Percentiles rank a stretch among this genome's conserved stretches.
These are phyloP conservation scores for Fagopyrum tataricum DNA, from an alignment of 148 eudicot species.

Conservation along the genomic window DNA sequence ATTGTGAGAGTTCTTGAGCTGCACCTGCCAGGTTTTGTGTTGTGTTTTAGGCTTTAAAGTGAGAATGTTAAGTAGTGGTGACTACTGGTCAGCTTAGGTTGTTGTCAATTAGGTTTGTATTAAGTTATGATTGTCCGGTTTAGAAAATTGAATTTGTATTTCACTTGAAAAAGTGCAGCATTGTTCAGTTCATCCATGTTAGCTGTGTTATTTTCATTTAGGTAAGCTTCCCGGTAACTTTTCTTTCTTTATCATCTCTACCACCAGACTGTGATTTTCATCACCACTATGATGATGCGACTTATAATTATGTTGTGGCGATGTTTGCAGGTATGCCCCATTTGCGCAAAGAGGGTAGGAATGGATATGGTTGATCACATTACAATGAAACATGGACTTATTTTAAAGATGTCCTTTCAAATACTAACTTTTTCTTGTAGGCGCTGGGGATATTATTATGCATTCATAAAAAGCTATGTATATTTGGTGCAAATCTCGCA, in stretches of 20 bases:
- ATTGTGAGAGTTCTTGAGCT: neutral
- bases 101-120: neutral
- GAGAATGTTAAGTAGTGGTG: neutral
- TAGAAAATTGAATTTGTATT: neutral
- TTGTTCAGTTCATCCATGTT: neutral
- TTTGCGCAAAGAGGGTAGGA: slow-evolving; percentile 77
- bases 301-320: neutral
- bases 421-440: neutral
- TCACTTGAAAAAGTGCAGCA: neutral
- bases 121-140: too few species aligned
- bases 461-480: neutral
- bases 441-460: neutral
- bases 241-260: neutral
- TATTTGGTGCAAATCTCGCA: neutral
- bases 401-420: slow-evolving; percentile 85
- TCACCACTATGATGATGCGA: neutral
- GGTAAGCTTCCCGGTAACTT: neutral
- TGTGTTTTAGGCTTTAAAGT: neutral
- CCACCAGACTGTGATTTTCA: neutral
- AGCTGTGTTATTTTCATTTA: neutral
- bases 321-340: slow-evolving; percentile 74
- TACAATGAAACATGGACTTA: slow-evolving; percentile 70
- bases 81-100: neutral
- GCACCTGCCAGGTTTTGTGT: neutral
- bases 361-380: slow-evolving; percentile 77